Evolutionary conservation across 495 filamentous ascomycete genomes (phyloP), one percentile per base, ranked within the genome.

Genomic region (Podospora pseudoanserina): DNA sequence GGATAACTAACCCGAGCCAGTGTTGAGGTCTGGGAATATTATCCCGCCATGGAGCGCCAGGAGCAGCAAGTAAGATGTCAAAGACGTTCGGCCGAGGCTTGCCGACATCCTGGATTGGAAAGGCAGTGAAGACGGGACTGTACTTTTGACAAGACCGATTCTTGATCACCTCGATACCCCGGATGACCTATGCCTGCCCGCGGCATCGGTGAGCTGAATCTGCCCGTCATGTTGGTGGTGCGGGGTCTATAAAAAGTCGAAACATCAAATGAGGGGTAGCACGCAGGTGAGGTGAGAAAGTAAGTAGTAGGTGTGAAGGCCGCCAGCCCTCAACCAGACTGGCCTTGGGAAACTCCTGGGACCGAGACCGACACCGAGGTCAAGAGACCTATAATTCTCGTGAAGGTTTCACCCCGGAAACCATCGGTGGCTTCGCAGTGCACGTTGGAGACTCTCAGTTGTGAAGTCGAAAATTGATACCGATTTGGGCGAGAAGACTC

Each of bases 191-290:
- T 63, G 27, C n/a, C 27, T n/a, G 9, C 13, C 18, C 20, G 15
- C 59, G 6, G 15, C 59, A 61, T 61, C 27, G 26, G 27, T 49
- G 7, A 44, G 61, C 30, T 39, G 61, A 63, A 58, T 58, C n/a
- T 58, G 55, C 55, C n/a, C 55, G 55, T 58, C 18, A 26, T 58
- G 55, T 58, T 58, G 55, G n/a, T 19, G 23, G 55, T 58, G 55
- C 55, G 55, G 55, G 55, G 30, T 63, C 61, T 63, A 63, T 63
- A 44, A 63, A 63, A 63, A 63, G n/a, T 63, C 61, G 61, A 63
- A 63, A 63, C 61, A 27, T 39, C 11, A 63, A 32, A 63, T 6
- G 61, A 63, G 61, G 61, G 61, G 61, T 63, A 63, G 27, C 19
- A 18, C 32, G 61, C 19, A 27, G 59, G 4, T 61, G 59, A 18